Conservation (phyloP, 495 filamentous ascomycete genomes). For the Aspergillus heteromorphus region DNA sequence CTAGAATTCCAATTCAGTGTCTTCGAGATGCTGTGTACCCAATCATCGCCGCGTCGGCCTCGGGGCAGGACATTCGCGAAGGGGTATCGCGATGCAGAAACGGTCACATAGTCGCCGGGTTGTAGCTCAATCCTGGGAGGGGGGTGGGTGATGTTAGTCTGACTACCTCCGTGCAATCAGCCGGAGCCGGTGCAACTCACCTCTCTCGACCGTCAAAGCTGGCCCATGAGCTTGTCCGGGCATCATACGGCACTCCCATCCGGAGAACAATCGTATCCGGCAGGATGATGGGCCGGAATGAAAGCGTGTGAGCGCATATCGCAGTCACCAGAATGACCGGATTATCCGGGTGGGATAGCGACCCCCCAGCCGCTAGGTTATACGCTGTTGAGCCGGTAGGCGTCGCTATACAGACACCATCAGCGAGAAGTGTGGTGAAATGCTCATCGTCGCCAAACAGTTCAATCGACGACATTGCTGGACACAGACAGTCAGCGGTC, state of each 20-base stretch:
- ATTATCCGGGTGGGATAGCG: slow-evolving; percentile 93
- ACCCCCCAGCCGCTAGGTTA: slow-evolving; percentile 93
- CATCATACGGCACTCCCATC: slow-evolving; percentile 87
- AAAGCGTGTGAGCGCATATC: slow-evolving; percentile 93
- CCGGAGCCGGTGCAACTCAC: slow-evolving; percentile 22
- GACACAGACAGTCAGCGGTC: slow-evolving; percentile 22
- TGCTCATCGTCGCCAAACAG: slow-evolving; percentile 95
- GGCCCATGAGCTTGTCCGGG: slow-evolving; percentile 84
- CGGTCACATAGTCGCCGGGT: slow-evolving; percentile 93
- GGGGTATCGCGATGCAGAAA: slow-evolving; percentile 85
- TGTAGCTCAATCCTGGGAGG: slow-evolving; percentile 62
- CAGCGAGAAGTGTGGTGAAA: slow-evolving; percentile 80
- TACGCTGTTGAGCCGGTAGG: slow-evolving; percentile 95
- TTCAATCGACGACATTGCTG: slow-evolving; percentile 81
- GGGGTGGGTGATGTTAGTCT: slow-evolving; percentile 11
- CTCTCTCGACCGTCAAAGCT: slow-evolving; percentile 94
- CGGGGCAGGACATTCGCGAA: slow-evolving; percentile 84
- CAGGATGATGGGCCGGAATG: slow-evolving; percentile 91
- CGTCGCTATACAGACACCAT: slow-evolving; percentile 86
- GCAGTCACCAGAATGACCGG: slow-evolving; percentile 93
- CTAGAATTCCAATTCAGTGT: slow-evolving; percentile 93
- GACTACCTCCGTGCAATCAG: neutral
- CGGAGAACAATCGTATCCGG: slow-evolving; percentile 92
- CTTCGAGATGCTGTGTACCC: slow-evolving; percentile 85
- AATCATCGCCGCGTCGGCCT: slow-evolving; percentile 74